A percentile compares a stretch with the other conserved stretches of the same genome.
Conservation (phyloP, 371 early-diverging fungal genomes). For the Massospora cicadina region DNA sequence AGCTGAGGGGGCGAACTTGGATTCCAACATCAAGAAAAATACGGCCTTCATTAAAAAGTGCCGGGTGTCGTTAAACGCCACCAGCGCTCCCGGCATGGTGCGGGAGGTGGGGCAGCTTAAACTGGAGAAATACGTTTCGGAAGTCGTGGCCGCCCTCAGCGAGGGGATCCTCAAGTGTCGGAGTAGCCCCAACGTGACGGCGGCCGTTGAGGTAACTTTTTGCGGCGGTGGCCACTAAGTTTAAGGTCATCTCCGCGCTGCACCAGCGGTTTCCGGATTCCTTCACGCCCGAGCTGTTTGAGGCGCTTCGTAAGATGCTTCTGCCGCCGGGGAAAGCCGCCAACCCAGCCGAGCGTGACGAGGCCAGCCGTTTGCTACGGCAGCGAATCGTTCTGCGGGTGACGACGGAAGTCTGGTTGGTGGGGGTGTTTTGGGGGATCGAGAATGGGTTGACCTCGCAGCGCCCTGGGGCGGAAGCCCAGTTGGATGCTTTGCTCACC, state of each 20-base stretch:
- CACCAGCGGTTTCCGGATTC: constrained; percentile 76
- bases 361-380: constrained; percentile 40
- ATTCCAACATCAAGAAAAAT: constrained; percentile 93
- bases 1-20: constrained; percentile 31
- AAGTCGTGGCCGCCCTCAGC: constrained; percentile 64
- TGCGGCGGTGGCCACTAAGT: background rate
- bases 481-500: background rate
- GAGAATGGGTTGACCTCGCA: constrained; percentile 36
- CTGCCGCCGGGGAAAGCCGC: constrained; percentile 29
- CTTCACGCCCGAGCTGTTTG: constrained; percentile 49
- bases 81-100: constrained; percentile 41
- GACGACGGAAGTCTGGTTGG: constrained; percentile 66
- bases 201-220: constrained; percentile 52
- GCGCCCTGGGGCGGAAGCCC: constrained; percentile 23
- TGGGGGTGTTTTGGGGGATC: constrained; percentile 52
- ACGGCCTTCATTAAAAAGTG: constrained; percentile 87
- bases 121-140: constrained; percentile 90
- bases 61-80: constrained; percentile 59
- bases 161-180: constrained; percentile 61
- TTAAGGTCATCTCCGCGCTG: constrained; percentile 58
- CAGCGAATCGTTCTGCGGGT: constrained; percentile 56
- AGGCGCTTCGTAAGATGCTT: constrained; percentile 33
- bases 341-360: constrained; percentile 56
- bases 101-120: constrained; percentile 72
- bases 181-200: constrained; percentile 47